Evolutionary conservation across 169 alveolate species (phyloP).

Genomic region (Babesia gibsoni): DNA sequence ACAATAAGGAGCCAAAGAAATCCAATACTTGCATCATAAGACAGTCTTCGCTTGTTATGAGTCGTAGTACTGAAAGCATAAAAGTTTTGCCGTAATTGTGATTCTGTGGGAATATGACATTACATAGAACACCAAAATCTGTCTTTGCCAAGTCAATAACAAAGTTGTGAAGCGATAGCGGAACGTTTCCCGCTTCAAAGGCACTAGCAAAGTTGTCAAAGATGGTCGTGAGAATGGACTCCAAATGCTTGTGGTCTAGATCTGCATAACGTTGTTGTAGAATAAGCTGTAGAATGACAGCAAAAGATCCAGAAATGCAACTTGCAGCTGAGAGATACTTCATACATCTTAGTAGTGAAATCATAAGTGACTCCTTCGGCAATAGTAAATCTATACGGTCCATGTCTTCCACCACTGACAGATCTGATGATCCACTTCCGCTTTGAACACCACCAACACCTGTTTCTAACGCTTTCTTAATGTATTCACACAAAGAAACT

Average conservation of each 20-base stretch:
- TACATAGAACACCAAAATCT: slow-evolving; percentile 36
- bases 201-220: slow-evolving; percentile 27
- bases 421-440: neutral
- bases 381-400: slow-evolving; percentile 30
- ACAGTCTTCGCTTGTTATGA: slow-evolving; percentile 16
- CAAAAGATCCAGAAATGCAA: slow-evolving; percentile 41
- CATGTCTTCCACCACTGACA: neutral
- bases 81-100: slow-evolving; percentile 12
- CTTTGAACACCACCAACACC: neutral
- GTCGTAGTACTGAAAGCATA: slow-evolving; percentile 19
- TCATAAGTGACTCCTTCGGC: slow-evolving; percentile 48
- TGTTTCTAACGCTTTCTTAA: neutral
- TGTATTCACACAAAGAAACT: neutral
- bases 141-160: slow-evolving; percentile 45
- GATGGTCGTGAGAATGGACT: slow-evolving; percentile 37
- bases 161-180: slow-evolving; percentile 28
- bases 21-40: slow-evolving; percentile 17
- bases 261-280: slow-evolving; percentile 35
- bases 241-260: slow-evolving; percentile 44
- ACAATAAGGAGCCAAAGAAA: neutral
- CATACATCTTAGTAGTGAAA: slow-evolving; percentile 34
- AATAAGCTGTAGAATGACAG: slow-evolving; percentile 45
- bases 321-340: slow-evolving; percentile 39
- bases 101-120: slow-evolving; percentile 23
- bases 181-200: slow-evolving; percentile 26